Evolutionary conservation across 2,329 filamentous ascomycete species (phyloP), one percentile per base, ranked within the genome.

Genomic region (Nothomitra cinnamomea): DNA sequence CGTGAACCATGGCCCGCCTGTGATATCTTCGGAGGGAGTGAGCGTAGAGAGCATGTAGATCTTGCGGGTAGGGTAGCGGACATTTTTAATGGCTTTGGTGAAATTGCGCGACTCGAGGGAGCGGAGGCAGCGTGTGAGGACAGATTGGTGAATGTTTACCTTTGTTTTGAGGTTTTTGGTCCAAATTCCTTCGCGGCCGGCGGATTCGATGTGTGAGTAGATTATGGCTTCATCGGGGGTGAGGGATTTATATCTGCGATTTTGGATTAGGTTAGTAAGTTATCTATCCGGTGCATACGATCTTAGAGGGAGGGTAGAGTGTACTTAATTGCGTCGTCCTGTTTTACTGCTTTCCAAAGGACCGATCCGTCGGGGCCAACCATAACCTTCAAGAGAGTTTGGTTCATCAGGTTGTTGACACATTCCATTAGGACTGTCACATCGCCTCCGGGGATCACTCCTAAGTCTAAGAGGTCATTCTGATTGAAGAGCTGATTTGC

Each of bases 31-130:
- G 53, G 83, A 87, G 0, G 92, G 90, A 10, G 81, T 79, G 56
- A 98, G 77, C 57, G 83, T 82, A 53, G 83, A 80, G 63, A 95
- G 82, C 76, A 98, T 94, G 74, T 92, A 98, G 77, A 94, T 95
- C 70, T 94, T 95, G 65, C 92, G 85, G 59, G 83, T 85, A 25
- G 87, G 87, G 63, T 85, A 83, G 69, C 94, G 88, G 68, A 94
- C 88, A 66, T 84, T 92, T 70, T 90, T 92, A 70, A 96, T 88
- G 55, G 82, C 80, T 62, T 85, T 85, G 66, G 98, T 88, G 64
- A 94, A 80, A 36, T 81, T 80, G 65, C 87, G 89, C 40, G 75
- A 71, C 66, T 94, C 85, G 57, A 98, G 80, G 57, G 82, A 80
- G 70, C 94, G 95, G 60, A 96, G 75, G 25, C 82, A 82, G 61